Conservation (phyloP, 2,329 filamentous ascomycete genomes). For the Dactylellina drechsleri region DNA sequence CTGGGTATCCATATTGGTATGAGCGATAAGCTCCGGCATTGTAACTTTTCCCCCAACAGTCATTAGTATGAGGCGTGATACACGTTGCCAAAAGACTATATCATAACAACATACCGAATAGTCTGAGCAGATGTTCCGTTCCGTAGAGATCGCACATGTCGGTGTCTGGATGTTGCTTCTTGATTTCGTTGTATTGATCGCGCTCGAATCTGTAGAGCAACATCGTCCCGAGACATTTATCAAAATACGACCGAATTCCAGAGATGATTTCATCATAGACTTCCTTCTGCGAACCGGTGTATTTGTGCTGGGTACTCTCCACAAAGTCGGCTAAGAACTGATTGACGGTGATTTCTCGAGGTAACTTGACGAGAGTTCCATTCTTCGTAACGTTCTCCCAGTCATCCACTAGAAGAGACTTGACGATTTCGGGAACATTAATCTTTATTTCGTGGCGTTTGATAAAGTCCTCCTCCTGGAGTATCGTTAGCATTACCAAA, state of each 20-base stretch:
- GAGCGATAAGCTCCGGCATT: constrained; percentile 90
- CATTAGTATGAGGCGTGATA: constrained; percentile 6
- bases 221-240: constrained; percentile 85
- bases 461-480: constrained; percentile 87
- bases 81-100: too few relatives aligned
- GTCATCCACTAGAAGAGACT: constrained; percentile 93
- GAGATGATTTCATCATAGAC: constrained; percentile 89
- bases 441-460: constrained; percentile 85
- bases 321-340: constrained; percentile 84
- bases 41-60: constrained; percentile 69
- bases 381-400: constrained; percentile 99
- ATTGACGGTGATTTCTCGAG: constrained; percentile 77
- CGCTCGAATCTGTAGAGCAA: constrained; percentile 95
- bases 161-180: constrained; percentile 70
- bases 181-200: constrained; percentile 82
- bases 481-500: constrained; percentile 15
- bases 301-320: constrained; percentile 59
- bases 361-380: constrained; percentile 85
- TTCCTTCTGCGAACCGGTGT: constrained; percentile 29
- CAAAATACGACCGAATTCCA: constrained; percentile 89
- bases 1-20: constrained; percentile 97
- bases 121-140: constrained; percentile 86
- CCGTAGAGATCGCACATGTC: constrained; percentile 84
- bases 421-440: constrained; percentile 85
- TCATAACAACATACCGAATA: constrained; percentile 70